phyloP scores from a whole-genome alignment of 2,329 filamentous ascomycete genomes.

The Trichoderma simmonsii region DNA sequence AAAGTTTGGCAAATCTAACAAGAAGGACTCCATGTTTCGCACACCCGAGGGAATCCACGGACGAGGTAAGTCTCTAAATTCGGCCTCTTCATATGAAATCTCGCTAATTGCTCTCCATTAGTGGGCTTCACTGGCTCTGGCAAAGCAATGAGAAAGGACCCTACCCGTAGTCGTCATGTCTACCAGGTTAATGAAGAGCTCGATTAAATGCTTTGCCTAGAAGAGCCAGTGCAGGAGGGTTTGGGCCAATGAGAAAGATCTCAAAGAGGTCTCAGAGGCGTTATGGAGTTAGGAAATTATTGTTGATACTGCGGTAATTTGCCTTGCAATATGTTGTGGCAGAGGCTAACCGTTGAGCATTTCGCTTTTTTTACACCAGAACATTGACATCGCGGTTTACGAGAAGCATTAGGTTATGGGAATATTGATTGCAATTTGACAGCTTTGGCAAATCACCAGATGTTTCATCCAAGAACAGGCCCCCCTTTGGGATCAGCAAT shows the following conservation, averaged over 20 bases:
- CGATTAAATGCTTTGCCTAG: constrained; percentile 49
- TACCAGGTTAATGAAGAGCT: constrained; percentile 76
- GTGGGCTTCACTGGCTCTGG: constrained; percentile 96
- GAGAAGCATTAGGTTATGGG: constrained; percentile 16
- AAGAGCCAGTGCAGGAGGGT: constrained; percentile 27
- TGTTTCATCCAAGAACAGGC: constrained; percentile 5
- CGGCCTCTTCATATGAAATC: background rate
- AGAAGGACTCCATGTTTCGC: constrained; percentile 97
- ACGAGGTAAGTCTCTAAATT: constrained; percentile 61
- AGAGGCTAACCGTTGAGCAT: constrained; percentile 42
- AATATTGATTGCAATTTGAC: background rate
- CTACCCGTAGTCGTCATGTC: constrained; percentile 75
- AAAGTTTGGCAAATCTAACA: constrained; percentile 63
- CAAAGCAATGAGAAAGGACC: constrained; percentile 92
- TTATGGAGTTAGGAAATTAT: constrained; percentile 22
- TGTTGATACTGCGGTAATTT: constrained; percentile 36
- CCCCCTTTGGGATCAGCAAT: constrained; percentile 12
- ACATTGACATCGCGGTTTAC: constrained; percentile 17
- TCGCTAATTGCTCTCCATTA: constrained; percentile 38
- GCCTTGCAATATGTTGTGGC: constrained; percentile 33
- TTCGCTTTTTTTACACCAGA: constrained; percentile 15
- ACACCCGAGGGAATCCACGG: constrained; percentile 83
- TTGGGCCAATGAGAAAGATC: background rate
- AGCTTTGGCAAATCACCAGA: constrained; percentile 8
- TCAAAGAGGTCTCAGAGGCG: constrained; percentile 19